phyloP scores from a whole-genome alignment of 129 eudicot genomes.

The Pulicaria dysenterica region DNA sequence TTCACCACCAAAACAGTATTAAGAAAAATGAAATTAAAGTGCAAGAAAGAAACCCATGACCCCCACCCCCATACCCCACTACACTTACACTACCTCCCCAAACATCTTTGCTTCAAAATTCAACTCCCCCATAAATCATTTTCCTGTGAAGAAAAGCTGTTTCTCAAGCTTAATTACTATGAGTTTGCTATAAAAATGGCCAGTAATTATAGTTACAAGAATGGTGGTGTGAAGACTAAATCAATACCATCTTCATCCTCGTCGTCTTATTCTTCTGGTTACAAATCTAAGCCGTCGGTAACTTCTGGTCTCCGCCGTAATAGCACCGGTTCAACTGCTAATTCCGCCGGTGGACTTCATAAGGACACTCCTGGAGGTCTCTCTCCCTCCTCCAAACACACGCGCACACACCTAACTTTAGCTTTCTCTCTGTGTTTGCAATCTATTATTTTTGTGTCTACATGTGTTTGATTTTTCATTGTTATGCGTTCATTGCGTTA shows the following conservation, averaged over 20 bases:
- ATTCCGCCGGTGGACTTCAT: slow-evolving; percentile 30
- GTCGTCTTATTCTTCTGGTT: slow-evolving; percentile 42
- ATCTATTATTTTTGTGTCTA: background rate
- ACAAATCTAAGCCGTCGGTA: slow-evolving; percentile 56
- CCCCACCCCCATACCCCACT: slow-evolving; percentile 21
- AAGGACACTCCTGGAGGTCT: slow-evolving; percentile 56
- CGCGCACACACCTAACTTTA: background rate
- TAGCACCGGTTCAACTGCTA: slow-evolving; percentile 54
- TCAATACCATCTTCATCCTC: slow-evolving; percentile 51
- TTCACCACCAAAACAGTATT: background rate
- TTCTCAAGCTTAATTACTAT: slow-evolving; percentile 18
- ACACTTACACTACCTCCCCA: background rate
- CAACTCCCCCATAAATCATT: slow-evolving; percentile 38
- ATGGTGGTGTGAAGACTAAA: slow-evolving; percentile 42
- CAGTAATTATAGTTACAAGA: slow-evolving; percentile 42
- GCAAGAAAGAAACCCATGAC: slow-evolving; percentile 51
- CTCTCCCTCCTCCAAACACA: background rate
- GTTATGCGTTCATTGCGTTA: background rate
- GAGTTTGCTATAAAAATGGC: slow-evolving; percentile 46
- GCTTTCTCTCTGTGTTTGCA: background rate
- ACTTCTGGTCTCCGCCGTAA: slow-evolving; percentile 59
- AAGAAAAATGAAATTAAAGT: slow-evolving; percentile 37
- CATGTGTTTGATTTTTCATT: background rate
- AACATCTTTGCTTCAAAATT: slow-evolving; percentile 38
- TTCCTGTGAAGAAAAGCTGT: slow-evolving; percentile 19